phyloP scores from a whole-genome alignment of 2,329 filamentous ascomycete species.

The Phialophora expanda region DNA sequence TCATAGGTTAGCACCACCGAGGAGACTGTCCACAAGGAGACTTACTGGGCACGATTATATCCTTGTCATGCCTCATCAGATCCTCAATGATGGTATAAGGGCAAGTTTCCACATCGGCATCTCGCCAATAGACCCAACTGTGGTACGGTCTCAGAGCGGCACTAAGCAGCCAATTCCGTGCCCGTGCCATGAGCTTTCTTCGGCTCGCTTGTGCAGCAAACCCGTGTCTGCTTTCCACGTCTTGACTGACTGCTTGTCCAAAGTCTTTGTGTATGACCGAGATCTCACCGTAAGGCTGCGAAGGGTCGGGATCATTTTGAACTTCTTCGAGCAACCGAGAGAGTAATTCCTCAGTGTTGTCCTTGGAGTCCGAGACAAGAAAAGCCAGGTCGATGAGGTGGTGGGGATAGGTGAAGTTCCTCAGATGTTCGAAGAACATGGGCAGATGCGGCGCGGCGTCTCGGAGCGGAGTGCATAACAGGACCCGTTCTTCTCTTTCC shows the following conservation, averaged over 20 bases:
- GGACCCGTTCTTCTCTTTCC: constrained; percentile 93
- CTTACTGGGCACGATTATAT: constrained; percentile 97
- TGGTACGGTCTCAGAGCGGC: constrained; percentile 92
- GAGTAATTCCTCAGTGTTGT: constrained; percentile 79
- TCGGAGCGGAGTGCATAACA: constrained; percentile 90
- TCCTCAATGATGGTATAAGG: constrained; percentile 97
- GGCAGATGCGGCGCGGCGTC: constrained; percentile 89
- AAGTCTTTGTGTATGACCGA: constrained; percentile 99
- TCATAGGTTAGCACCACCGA: constrained; percentile 7
- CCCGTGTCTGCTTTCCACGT: constrained; percentile 95
- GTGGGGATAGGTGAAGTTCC: constrained; percentile 96
- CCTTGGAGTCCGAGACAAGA: constrained; percentile 95
- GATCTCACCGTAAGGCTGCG: constrained; percentile 89
- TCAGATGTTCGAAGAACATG: constrained; percentile 98
- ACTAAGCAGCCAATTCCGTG: constrained; percentile 94
- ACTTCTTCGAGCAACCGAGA: constrained; percentile 75
- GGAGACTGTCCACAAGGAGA: constrained; percentile 39
- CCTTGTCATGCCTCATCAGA: constrained; percentile 98
- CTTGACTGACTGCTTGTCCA: constrained; percentile 95
- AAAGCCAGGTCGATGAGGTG: constrained; percentile 96
- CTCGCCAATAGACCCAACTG: constrained; percentile 99
- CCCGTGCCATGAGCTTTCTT: constrained; percentile 96
- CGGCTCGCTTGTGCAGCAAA: constrained; percentile 94
- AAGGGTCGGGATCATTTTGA: constrained; percentile 78
- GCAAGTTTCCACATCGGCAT: constrained; percentile 97